phyloP scores from a whole-genome alignment of 352 stramenopile species.

The Phytophthora meadii region DNA sequence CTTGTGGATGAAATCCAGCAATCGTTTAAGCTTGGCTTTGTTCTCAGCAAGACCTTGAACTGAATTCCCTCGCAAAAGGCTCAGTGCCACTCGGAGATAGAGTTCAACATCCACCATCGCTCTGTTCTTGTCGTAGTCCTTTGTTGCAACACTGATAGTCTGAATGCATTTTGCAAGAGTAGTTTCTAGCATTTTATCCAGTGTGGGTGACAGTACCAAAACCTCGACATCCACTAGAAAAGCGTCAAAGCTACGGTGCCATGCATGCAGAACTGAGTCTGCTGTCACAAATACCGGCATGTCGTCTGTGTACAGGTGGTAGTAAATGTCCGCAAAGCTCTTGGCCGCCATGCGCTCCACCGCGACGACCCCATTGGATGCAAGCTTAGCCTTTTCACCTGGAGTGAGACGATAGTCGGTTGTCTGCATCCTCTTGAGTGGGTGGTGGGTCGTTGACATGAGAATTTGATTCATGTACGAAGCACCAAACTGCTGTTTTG shows the following conservation, averaged over 20 bases:
- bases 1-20: constrained; percentile 10
- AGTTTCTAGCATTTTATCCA: constrained; percentile 10
- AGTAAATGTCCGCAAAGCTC: constrained; percentile 43
- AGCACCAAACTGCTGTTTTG: not conserved
- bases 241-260: constrained; percentile 46
- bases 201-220: constrained; percentile 1
- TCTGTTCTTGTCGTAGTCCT: not conserved
- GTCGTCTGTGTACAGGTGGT: constrained; percentile 40
- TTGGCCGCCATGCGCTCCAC: constrained; percentile 22
- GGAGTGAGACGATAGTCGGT: constrained; percentile 36
- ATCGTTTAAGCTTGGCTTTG: not conserved
- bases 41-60: not conserved
- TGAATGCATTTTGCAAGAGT: not conserved
- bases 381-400: constrained; percentile 25
- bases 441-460: constrained; percentile 10
- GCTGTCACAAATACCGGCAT: constrained; percentile 44
- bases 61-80: constrained; percentile 12
- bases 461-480: constrained; percentile 9
- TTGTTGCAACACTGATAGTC: not conserved
- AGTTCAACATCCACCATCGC: constrained; percentile 23
- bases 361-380: constrained; percentile 24
- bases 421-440: constrained; percentile 17
- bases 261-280: constrained; percentile 47
- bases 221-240: constrained; percentile 33
- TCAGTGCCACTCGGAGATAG: constrained; percentile 23